Evolutionary conservation across 2,329 filamentous ascomycete species (phyloP).

Genomic region (Penicillium sp.): DNA sequence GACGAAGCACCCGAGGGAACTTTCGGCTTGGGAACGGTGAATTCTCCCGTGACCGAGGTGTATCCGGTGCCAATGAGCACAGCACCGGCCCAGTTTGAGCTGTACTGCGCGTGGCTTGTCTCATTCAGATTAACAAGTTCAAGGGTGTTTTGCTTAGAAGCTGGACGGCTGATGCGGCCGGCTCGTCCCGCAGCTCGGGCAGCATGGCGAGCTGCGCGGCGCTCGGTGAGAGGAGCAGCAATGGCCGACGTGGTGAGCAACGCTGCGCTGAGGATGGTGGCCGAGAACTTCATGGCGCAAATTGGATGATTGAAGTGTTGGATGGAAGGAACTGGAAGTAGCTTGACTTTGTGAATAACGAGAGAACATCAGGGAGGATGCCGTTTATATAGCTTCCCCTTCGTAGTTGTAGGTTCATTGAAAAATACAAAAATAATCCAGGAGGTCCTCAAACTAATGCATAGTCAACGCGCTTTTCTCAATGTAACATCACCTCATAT

Average conservation of each 20-base stretch:
- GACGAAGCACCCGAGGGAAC: constrained; percentile 35
- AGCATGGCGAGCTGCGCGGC: constrained; percentile 24
- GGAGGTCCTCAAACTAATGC: not conserved
- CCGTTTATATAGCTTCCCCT: not conserved
- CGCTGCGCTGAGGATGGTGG: constrained; percentile 35
- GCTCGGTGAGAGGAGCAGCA: constrained; percentile 49
- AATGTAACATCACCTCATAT: constrained; percentile 1
- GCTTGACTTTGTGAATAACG: not conserved
- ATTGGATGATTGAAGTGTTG: not conserved
- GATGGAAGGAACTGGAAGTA: not conserved
- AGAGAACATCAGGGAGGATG: not conserved
- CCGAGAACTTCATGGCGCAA: constrained; percentile 52
- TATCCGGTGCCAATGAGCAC: constrained; percentile 52
- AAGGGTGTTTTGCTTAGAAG: constrained; percentile 26
- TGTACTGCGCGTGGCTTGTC: constrained; percentile 46
- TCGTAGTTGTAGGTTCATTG: not conserved
- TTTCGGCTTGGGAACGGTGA: constrained; percentile 50
- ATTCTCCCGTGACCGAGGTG: constrained; percentile 51
- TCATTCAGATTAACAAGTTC: constrained; percentile 32
- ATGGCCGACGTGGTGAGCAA: constrained; percentile 45
- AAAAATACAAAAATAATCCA: no score
- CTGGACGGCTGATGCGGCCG: constrained; percentile 30
- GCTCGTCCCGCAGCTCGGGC: constrained; percentile 25
- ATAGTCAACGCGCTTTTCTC: no score
- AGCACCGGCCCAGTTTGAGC: constrained; percentile 57